Conservation (phyloP, 345 rosid species). For the Gynandropsis gynandra region DNA sequence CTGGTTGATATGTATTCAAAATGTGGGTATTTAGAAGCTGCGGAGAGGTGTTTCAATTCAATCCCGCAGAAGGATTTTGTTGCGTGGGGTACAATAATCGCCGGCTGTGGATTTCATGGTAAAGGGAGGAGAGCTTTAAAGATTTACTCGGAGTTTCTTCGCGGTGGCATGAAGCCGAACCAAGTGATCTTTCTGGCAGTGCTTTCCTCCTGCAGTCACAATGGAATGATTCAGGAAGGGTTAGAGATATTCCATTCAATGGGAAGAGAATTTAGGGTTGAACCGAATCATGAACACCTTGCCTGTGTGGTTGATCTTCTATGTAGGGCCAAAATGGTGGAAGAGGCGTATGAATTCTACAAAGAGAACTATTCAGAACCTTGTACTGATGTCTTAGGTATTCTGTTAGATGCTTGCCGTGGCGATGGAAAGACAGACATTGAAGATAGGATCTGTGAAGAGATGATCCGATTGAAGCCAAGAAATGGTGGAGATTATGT, state of each 20-base stretch:
- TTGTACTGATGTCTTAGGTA: constrained; percentile 39
- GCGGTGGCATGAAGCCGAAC: constrained; percentile 52
- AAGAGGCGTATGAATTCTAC: constrained; percentile 52
- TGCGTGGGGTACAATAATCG: constrained; percentile 58
- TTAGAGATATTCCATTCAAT: constrained; percentile 49
- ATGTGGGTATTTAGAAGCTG: constrained; percentile 58
- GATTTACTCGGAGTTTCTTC: constrained; percentile 47
- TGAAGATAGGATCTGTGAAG: constrained; percentile 30
- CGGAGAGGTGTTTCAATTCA: constrained; percentile 52
- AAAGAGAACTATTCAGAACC: constrained; percentile 34
- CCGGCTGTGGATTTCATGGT: constrained; percentile 78
- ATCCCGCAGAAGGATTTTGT: constrained; percentile 47
- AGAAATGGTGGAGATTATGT: constrained; percentile 43
- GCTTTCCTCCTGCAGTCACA: constrained; percentile 76
- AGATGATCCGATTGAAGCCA: constrained; percentile 34
- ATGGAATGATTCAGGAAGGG: constrained; percentile 59
- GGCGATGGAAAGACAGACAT: constrained; percentile 31
- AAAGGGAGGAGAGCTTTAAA: constrained; percentile 57
- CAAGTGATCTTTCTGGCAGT: constrained; percentile 55
- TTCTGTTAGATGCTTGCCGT: constrained; percentile 49
- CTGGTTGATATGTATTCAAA: constrained; percentile 74
- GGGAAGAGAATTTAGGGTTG: constrained; percentile 36
- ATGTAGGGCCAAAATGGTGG: constrained; percentile 46
- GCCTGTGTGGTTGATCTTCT: constrained; percentile 59
- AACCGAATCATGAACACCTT: constrained; percentile 45